These are phyloP conservation scores for Tuctoria greenei DNA, from an alignment of 176 grass and related monocot species.

Conservation along the genomic window DNA sequence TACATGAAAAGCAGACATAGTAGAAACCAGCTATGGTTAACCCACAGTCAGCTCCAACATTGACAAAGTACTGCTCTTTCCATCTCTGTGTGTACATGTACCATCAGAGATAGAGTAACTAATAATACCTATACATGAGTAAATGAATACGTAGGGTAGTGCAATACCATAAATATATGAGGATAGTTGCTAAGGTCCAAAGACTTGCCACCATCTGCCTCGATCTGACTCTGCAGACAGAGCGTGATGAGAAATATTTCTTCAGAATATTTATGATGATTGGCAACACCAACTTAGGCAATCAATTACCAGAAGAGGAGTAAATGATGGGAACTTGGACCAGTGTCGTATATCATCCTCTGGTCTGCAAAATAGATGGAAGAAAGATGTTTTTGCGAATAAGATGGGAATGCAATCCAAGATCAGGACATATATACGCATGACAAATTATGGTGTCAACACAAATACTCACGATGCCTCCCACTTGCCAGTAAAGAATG, in stretches of 20 bases:
- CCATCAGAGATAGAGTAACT: slow-evolving; percentile 7
- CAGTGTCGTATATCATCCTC: slow-evolving; percentile 94
- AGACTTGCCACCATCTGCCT: slow-evolving; percentile 82
- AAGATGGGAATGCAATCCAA: slow-evolving; percentile 4
- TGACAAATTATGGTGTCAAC: slow-evolving; percentile 1
- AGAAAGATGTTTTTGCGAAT: slow-evolving; percentile 26
- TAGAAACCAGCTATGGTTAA: slow-evolving; percentile 98
- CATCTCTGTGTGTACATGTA: slow-evolving; percentile 58
- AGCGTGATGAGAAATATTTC: slow-evolving; percentile 29
- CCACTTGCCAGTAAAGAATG: slow-evolving; percentile 99
- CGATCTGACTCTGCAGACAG: slow-evolving; percentile 71
- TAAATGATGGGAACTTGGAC: slow-evolving; percentile 92
- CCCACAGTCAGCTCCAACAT: slow-evolving; percentile 88
- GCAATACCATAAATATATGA: slow-evolving; percentile 90
- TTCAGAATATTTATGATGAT: slow-evolving; percentile 13
- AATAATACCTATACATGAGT: slow-evolving; percentile 4
- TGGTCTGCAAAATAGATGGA: slow-evolving; percentile 56
- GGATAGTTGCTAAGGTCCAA: slow-evolving; percentile 90
- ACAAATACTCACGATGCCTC: slow-evolving; percentile 76
- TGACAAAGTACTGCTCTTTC: slow-evolving; percentile 99
- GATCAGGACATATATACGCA: slow-evolving; percentile 14
- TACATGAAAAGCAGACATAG: slow-evolving; percentile 98
- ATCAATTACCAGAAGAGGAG: slow-evolving; percentile 68
- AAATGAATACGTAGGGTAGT: slow-evolving; percentile 17
- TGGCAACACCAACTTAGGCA: slow-evolving; percentile 17